Conservation (phyloP, 139 green algal species). For the Picochlorum sp. region DNA sequence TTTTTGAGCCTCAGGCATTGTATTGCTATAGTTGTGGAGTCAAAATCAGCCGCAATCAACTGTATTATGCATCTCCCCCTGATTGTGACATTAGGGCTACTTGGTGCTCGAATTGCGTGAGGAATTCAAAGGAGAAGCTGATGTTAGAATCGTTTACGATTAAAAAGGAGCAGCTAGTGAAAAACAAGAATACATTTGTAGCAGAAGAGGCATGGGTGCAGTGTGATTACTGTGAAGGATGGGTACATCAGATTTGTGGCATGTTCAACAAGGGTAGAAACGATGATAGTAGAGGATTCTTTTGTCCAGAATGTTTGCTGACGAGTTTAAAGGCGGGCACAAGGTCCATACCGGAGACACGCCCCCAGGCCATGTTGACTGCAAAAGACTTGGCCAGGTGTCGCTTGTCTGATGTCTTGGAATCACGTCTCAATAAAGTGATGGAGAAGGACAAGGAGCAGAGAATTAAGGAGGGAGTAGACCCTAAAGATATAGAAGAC, state of each 20-base stretch:
- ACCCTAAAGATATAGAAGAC: conserved; percentile 43
- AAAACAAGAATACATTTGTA: conserved; percentile 91
- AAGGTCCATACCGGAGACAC: conserved; percentile 45
- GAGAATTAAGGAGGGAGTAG: conserved; percentile 22
- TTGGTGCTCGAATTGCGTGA: conserved; percentile 77
- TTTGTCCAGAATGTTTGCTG: conserved; percentile 86
- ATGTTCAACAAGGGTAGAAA: conserved; percentile 96
- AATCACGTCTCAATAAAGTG: conserved; percentile 22
- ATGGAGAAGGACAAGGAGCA: conserved; percentile 16
- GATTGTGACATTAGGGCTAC: conserved; percentile 44
- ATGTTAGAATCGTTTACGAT: conserved; percentile 23
- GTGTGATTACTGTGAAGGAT: conserved; percentile 90
- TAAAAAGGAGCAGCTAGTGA: conserved; percentile 54
- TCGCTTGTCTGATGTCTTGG: conserved; percentile 60
- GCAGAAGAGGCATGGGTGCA: conserved; percentile 91
- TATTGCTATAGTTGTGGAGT: conserved; percentile 84
- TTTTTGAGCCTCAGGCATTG: conserved; percentile 88
- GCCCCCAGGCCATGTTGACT: conserved; percentile 82
- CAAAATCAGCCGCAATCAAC: conserved; percentile 87
- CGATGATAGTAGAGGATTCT: conserved; percentile 73
- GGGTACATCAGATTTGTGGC: conserved; percentile 95
- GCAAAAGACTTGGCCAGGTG: conserved; percentile 76
- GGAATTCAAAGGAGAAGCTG: conserved; percentile 30
- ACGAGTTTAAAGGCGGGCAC: conserved; percentile 34
- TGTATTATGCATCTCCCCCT: conserved; percentile 37